Base-by-base conservation (phyloP, 179 eudicot species). In the Camellia oleifera region DNA sequence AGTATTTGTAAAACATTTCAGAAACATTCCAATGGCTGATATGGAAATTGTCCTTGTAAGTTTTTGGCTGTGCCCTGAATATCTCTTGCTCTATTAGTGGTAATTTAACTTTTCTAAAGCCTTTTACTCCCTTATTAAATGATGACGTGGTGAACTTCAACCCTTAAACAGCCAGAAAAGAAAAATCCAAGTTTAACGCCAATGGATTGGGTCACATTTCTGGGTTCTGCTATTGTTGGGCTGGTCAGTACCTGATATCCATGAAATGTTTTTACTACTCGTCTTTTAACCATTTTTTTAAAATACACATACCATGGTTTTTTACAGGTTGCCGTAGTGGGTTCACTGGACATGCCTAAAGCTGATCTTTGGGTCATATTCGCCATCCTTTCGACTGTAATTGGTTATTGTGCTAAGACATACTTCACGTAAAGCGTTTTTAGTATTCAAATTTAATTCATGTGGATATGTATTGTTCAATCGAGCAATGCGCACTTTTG, bases 21-120 rank as follows among this genome's bases (percentile, higher is more conserved):
- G 85, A 87, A 88, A 92, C 88, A 96, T 96, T 71, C 99, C 99
- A 20, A 96, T 96, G 99, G 99, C 99, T 70, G 99, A 96, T 81
- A 82, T 96, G 98, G 99, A 96, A 86, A 87, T 96, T 65, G 98
- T 94, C 81, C 90, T 96, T 78, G 99, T 94, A 85, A 82, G 95
- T 84, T 68, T 83, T 52, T 18, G 79, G 75, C 67, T 70, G 32
- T 57, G 66, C 75, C 20, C 40, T 13, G 20, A 20, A 52, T 42
- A 26, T 78, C 11, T 7, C 11, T 40, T 67, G 32, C 70, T 67
- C 18, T 46, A 4, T 40, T 15, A 14, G 13, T 32, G 52, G 42
- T 5, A 42, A 57, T 44, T 74, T 42, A 14, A 26, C 7, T 54
- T 56, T 56, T 54, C 60, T 72, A 26, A 17, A 61, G 76, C 65